Evolutionary conservation across 768 basidiomycete species (phyloP).

Genomic region (Strobilomyces echinocephalus): DNA sequence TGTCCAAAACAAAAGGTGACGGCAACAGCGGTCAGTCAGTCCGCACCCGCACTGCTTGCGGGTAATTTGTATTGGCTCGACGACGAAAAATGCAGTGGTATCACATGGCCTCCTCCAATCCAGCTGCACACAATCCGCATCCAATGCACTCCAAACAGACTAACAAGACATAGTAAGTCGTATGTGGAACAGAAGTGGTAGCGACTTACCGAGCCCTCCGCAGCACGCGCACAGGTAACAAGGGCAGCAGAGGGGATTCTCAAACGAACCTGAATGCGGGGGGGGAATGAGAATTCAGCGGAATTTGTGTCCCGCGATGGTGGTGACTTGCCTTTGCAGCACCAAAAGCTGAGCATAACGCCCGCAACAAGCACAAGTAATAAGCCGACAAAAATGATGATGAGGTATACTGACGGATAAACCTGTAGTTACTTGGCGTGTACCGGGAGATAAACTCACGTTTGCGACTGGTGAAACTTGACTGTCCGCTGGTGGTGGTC

Average conservation of each 20-base stretch:
- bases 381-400: conserved; percentile 61
- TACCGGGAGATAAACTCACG: conserved; percentile 28
- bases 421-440: not conserved
- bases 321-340: conserved; percentile 46
- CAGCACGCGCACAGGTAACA: conserved; percentile 73
- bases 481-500: conserved; percentile 13
- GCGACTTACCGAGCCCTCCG: conserved; percentile 55
- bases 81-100: not conserved
- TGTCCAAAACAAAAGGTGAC: not conserved
- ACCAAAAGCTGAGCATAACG: conserved; percentile 61
- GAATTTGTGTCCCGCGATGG: not conserved
- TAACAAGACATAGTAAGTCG: conserved; percentile 21
- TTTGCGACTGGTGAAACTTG: conserved; percentile 39
- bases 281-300: not conserved
- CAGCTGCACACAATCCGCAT: conserved; percentile 64
- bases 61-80: not conserved
- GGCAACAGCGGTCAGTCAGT: not conserved
- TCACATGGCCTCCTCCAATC: conserved; percentile 24
- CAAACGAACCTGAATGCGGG: conserved; percentile 41
- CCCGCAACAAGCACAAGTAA: conserved; percentile 49
- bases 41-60: not conserved
- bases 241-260: conserved; percentile 64
- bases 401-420: conserved; percentile 48
- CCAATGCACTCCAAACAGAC: conserved; percentile 66
- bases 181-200: not conserved